Base-by-base conservation (phyloP, 306 rosid species). In the Malus sylvestris region DNA sequence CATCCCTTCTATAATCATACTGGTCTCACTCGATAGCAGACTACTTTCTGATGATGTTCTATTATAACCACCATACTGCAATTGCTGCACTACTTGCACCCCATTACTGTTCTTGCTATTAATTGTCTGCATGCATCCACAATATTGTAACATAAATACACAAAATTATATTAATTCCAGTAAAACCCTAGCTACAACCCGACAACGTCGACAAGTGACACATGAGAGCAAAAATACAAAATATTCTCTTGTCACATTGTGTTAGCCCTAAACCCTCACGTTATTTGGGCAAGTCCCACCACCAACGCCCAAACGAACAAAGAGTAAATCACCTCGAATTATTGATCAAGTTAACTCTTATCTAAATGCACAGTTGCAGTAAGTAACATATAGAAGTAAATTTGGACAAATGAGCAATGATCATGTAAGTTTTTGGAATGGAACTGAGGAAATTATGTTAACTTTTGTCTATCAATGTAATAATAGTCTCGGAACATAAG, bases 1-100 rank as follows among this genome's bases (percentile, higher is more conserved):
- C 99, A 96, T 96, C 8, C 94, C 97, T 86, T 92, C 93, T 11
- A 96, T 93, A 78, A 96, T 96, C 84, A 90, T 80, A 45, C 84
- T 88, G 53, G 92, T 92, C 82, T 96, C 99, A 57, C 84, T 92
- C 11, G 92, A 86, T 67, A 87, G 61, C 18, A 86, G 78, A 68
- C 93, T 91, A 66, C 88, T 89, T 40, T 89, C 96, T 67, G 88
- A 68, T 40, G 72, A 73, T 7, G 42, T 7, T 60, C 70, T 44
- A n/a, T 22, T 74, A 67, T 70, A 74, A 53, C 83, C 75, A 72
- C 80, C 71, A n/a, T 60, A 81, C 30, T 82, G 86, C 82, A 72
- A 4, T 27, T 74, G 78, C 70, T 74, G 78, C 40, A 16, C 55
- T 13, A 49, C 45, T 58, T 72, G 78, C 46, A 44, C 30, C 45